Evolutionary conservation across 108 stramenopile genomes (phyloP).

Genomic region (Epipyxis sp.): DNA sequence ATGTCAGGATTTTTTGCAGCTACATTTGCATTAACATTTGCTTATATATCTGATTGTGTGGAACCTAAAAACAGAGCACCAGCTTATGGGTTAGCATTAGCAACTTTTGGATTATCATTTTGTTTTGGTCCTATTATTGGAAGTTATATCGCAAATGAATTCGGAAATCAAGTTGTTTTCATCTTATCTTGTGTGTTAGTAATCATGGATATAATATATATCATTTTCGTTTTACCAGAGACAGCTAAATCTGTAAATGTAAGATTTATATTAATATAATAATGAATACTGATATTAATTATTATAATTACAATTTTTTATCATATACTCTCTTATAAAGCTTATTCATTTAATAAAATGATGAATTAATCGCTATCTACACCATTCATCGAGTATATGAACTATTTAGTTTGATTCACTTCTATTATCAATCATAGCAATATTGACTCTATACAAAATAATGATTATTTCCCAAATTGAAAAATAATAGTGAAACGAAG

Average conservation of each 20-base stretch:
- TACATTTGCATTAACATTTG: conserved; percentile 94
- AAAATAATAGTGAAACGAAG: too few relatives aligned
- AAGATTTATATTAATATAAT: background rate
- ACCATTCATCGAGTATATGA: too few relatives aligned
- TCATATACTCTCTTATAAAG: too few relatives aligned
- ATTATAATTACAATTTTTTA: too few relatives aligned
- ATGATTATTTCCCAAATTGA: too few relatives aligned
- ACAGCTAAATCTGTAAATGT: conserved; percentile 20
- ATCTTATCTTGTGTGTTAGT: conserved; percentile 36
- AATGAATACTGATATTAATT: too few relatives aligned
- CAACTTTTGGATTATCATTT: conserved; percentile 87
- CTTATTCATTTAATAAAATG: too few relatives aligned
- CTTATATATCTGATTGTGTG: conserved; percentile 91
- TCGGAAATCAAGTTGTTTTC: conserved; percentile 54
- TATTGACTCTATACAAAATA: too few relatives aligned
- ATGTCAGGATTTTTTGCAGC: conserved; percentile 81
- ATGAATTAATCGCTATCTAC: too few relatives aligned
- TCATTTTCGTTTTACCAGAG: conserved; percentile 46
- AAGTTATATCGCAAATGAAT: conserved; percentile 75
- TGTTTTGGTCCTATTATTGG: conserved; percentile 90
- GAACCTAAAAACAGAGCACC: conserved; percentile 72
- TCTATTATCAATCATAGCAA: too few relatives aligned
- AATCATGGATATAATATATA: conserved; percentile 42
- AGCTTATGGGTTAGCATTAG: conserved; percentile 92
- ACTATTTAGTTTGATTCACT: too few relatives aligned